Percentiles rank a stretch among this genome's conserved stretches.
phyloP scores from a whole-genome alignment of 78 protist species.

The Creolimax fragrantissima region DNA sequence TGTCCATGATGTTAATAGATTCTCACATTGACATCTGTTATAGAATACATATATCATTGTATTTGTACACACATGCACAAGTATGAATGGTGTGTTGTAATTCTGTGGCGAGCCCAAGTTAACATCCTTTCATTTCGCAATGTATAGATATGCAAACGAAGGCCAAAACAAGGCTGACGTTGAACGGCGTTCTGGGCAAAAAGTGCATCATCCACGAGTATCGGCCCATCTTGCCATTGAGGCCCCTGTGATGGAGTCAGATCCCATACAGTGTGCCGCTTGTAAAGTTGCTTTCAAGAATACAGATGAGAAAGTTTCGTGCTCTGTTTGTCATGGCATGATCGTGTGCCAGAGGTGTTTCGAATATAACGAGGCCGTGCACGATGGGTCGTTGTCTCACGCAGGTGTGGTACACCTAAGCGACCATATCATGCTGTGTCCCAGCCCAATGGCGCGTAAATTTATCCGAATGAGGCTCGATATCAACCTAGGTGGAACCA shows the following conservation, averaged over 20 bases:
- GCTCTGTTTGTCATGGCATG: background rate
- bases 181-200: background rate
- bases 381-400: background rate
- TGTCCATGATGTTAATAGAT: too few relatives aligned
- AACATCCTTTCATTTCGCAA: too few relatives aligned
- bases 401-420: background rate
- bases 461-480: background rate
- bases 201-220: background rate
- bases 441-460: background rate
- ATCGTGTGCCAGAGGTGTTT: background rate
- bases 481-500: background rate
- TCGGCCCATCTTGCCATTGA: background rate
- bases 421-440: background rate
- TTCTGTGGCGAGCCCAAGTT: too few relatives aligned
- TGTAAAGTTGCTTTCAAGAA: background rate
- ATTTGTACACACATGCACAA: too few relatives aligned
- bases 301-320: background rate
- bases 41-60: too few relatives aligned
- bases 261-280: background rate
- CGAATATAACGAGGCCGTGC: background rate
- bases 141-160: background rate
- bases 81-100: too few relatives aligned
- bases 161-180: background rate
- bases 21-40: too few relatives aligned
- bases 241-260: background rate